Evolutionary conservation across 1,284 basidiomycete genomes (phyloP).

Genomic region (Sphaerobolus stellatus): DNA sequence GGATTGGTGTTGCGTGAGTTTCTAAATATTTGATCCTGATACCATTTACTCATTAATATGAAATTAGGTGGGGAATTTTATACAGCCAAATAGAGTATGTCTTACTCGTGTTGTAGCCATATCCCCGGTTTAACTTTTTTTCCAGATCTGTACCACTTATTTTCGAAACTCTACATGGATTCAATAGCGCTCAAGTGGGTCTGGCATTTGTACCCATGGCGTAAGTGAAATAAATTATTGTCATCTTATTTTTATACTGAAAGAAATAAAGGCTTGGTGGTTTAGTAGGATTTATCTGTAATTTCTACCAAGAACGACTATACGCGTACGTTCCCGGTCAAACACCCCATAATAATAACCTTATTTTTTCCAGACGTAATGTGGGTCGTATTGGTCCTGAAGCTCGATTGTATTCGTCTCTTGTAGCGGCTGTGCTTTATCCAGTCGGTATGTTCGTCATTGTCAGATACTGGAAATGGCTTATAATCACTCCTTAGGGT

Average conservation of each 20-base stretch:
- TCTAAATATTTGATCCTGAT: background rate
- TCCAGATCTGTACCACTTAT: constrained; percentile 59
- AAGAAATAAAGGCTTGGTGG: constrained; percentile 54
- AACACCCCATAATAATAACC: background rate
- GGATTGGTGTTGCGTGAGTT: constrained; percentile 64
- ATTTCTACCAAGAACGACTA: constrained; percentile 64
- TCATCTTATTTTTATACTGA: constrained; percentile 7
- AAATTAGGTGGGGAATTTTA: constrained; percentile 65
- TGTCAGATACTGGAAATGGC: constrained; percentile 26
- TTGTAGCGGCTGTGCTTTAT: constrained; percentile 61
- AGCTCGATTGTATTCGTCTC: constrained; percentile 69
- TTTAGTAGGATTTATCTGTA: constrained; percentile 54
- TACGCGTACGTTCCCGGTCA: constrained; percentile 51
- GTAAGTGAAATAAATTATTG: constrained; percentile 40
- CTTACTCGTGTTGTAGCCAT: background rate
- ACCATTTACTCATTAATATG: no score
- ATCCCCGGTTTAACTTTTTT: background rate
- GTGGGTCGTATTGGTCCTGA: constrained; percentile 61
- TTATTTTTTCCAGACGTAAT: constrained; percentile 45
- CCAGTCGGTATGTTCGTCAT: constrained; percentile 59
- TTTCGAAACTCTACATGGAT: constrained; percentile 62
- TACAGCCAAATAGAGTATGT: constrained; percentile 67
- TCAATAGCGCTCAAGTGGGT: constrained; percentile 64
- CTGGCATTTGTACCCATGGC: constrained; percentile 57
- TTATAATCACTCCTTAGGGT: constrained; percentile 3